Conservation (phyloP, 345 rosid genomes). For the Syzygium aromaticum region DNA sequence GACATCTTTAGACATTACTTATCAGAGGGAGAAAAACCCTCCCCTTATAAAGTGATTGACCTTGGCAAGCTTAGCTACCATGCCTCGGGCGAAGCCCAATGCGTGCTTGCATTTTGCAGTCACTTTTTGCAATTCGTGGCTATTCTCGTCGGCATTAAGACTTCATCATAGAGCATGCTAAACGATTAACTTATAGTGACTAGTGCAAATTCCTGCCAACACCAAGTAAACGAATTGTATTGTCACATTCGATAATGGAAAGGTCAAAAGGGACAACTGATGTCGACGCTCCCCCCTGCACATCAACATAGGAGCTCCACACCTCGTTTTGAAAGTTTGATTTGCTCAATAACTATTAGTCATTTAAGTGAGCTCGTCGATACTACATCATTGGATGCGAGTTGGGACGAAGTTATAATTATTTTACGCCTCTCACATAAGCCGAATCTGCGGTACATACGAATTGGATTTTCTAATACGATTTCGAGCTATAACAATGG, state of each 20-base stretch:
- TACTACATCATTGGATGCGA: background rate
- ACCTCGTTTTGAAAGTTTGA: background rate
- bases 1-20: background rate
- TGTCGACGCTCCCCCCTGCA: background rate
- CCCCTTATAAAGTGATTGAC: background rate
- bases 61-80: background rate
- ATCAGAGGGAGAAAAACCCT: background rate
- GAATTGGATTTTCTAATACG: background rate
- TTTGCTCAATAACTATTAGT: background rate
- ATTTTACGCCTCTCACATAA: background rate
- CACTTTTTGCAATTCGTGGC: background rate
- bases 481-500: background rate
- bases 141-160: background rate
- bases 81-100: background rate
- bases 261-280: background rate
- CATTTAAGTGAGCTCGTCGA: background rate
- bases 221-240: background rate
- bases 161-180: background rate
- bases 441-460: rapidly evolving
- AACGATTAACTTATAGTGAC: background rate
- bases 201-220: background rate
- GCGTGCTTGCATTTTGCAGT: background rate
- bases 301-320: too few relatives aligned
- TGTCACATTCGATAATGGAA: background rate
- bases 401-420: background rate